Conservation (phyloP, 2,329 filamentous ascomycete species). For the Aureobasidium sp. region DNA sequence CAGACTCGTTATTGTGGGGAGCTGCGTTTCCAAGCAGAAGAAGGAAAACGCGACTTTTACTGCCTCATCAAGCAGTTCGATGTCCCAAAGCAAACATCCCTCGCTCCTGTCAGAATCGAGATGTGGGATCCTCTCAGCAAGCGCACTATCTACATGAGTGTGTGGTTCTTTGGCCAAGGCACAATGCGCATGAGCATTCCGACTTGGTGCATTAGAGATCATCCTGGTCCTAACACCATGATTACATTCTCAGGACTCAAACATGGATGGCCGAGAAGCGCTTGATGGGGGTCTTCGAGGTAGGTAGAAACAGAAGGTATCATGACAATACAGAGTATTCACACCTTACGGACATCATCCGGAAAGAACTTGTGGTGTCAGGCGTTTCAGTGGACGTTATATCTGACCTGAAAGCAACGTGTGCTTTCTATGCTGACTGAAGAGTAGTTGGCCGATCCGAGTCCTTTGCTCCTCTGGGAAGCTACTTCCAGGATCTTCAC, state of each 20-base stretch:
- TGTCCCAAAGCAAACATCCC: not conserved
- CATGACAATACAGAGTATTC: not conserved
- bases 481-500: not conserved
- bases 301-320: not conserved
- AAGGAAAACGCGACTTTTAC: not conserved
- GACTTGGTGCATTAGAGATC: not conserved
- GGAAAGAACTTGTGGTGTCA: not conserved
- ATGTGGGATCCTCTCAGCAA: not conserved
- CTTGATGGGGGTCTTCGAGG: not conserved
- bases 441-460: not conserved
- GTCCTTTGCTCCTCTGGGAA: not conserved
- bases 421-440: not conserved
- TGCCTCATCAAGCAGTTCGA: not conserved
- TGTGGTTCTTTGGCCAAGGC: not conserved
- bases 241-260: not conserved
- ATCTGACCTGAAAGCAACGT: not conserved
- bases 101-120: not conserved
- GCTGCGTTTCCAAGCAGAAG: not conserved
- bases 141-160: not conserved
- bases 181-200: not conserved
- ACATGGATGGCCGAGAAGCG: not conserved
- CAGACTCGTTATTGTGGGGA: not conserved
- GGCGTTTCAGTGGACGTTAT: not conserved
- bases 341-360: not conserved
- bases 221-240: not conserved